Evolutionary conservation across 768 basidiomycete species (phyloP), one percentile per base, ranked within the genome.

Genomic region (Calocybe indica): DNA sequence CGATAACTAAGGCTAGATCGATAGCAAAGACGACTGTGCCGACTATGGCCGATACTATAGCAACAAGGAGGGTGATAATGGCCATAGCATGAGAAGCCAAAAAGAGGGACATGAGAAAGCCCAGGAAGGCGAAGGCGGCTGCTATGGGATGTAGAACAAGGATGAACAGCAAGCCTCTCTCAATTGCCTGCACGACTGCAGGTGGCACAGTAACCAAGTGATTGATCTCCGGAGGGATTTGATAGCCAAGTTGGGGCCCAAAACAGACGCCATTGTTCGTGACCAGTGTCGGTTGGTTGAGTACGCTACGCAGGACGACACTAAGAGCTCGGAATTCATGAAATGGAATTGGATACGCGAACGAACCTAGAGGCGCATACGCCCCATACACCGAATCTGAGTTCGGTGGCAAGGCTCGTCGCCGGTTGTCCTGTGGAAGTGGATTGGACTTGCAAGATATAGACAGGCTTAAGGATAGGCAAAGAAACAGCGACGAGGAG

Each of bases 301-400:
- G 52, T 3, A 49, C 55, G 46, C 64, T 66, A 47, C 14, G 22
- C 51, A 40, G 12, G 28, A 35, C 32, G 37, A 37, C 11, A 39
- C 30, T 14, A 8, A n/a, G 36, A 5, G 11, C 53, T 49, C 14
- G 38, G 15, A 45, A 55, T 58, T 30, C n/a, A 31, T 40, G 34
- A 15, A 11, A 33, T 65, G 64, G 43, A 37, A 4, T 37, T 37
- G 11, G 3, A 51, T 43, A 46, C 36, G 36, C 9, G 22, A 29
- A 69, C 59, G 5, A 56, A 56, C 35, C 63, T 66, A 1, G 67
- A 64, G 1, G 82, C 82, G 63, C 91, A 93, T 33, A 83, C 72
- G 1, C 91, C 91, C 85, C 89, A 92, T 5, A 91, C 83, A 3
- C 91, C 91, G 51, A 91, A 85, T 33, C 79, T 74, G 7, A 90